Percentiles rank a stretch among this genome's conserved stretches.
phyloP scores from a whole-genome alignment of 768 basidiomycete species.

The Trametes sanguinea region DNA sequence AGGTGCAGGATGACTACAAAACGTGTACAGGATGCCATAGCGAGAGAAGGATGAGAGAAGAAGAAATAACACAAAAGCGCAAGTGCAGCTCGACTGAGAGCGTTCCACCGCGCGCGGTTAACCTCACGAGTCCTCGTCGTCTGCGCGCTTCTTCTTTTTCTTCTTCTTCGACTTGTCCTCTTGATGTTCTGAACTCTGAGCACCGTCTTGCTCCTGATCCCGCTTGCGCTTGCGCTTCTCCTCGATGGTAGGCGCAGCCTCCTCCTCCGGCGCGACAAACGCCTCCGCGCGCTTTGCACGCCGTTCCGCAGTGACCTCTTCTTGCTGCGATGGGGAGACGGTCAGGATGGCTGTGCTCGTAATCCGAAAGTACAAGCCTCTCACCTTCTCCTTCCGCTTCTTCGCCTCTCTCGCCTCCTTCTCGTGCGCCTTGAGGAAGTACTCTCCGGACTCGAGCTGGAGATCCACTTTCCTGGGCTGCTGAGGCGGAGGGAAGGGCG shows the following conservation, averaged over 20 bases:
- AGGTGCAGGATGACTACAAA: not conserved
- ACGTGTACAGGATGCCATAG: not conserved
- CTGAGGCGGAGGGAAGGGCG: constrained; percentile 98
- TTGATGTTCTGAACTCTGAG: constrained; percentile 33
- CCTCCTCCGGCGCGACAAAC: constrained; percentile 87
- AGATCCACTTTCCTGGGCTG: constrained; percentile 94
- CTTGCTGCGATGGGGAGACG: constrained; percentile 57
- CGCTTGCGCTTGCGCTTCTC: constrained; percentile 67
- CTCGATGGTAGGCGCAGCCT: constrained; percentile 68
- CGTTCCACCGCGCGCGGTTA: not conserved
- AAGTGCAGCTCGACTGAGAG: not conserved
- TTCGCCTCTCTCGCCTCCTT: constrained; percentile 76
- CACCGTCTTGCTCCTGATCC: constrained; percentile 36
- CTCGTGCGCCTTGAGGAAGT: constrained; percentile 92
- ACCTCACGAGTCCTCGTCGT: constrained; percentile 11
- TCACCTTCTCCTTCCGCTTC: constrained; percentile 75
- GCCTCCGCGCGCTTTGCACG: constrained; percentile 83
- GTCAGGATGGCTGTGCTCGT: not conserved
- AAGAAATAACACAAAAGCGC: not conserved
- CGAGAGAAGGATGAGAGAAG: not conserved
- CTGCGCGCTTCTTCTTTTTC: constrained; percentile 44
- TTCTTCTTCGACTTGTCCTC: constrained; percentile 39
- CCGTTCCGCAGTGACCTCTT: constrained; percentile 66
- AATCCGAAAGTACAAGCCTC: not conserved
- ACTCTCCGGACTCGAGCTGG: constrained; percentile 95